phyloP scores from a whole-genome alignment of 495 filamentous ascomycete genomes.

The Penicillium ucsense region DNA sequence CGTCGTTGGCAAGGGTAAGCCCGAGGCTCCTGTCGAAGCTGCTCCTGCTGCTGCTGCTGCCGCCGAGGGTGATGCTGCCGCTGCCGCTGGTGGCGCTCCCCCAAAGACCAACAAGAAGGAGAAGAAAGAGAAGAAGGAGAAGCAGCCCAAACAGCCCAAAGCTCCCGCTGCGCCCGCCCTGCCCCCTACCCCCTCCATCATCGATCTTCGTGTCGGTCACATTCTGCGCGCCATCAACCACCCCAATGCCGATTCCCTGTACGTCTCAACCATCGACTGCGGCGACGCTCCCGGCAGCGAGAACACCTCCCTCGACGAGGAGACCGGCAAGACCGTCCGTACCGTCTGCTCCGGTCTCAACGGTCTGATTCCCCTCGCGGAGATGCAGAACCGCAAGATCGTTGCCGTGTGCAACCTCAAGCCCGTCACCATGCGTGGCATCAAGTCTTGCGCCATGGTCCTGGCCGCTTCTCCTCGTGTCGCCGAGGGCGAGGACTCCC shows the following conservation, averaged over 20 bases:
- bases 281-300: constrained; percentile 80
- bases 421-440: constrained; percentile 96
- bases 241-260: constrained; percentile 93
- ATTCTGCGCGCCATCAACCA: constrained; percentile 91
- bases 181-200: constrained; percentile 69
- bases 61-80: constrained; percentile 14
- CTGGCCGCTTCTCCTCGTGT: constrained; percentile 80
- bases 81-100: constrained; percentile 32
- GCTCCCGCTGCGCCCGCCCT: constrained; percentile 52
- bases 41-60: constrained; percentile 24
- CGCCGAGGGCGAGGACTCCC: constrained; percentile 67
- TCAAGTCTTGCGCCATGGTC: constrained; percentile 94
- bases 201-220: constrained; percentile 93
- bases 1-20: constrained; percentile 38
- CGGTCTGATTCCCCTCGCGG: constrained; percentile 80
- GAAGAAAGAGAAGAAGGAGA: constrained; percentile 83
- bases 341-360: constrained; percentile 96
- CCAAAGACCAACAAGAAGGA: constrained; percentile 41
- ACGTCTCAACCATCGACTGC: constrained; percentile 92
- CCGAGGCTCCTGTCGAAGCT: constrained; percentile 29
- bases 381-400: constrained; percentile 94
- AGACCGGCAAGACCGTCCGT: constrained; percentile 77
- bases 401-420: constrained; percentile 95
- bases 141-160: constrained; percentile 59
- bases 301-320: constrained; percentile 65